Base-by-base conservation (phyloP, 176 grass and related monocot species). In the Lolium multiflorum region DNA sequence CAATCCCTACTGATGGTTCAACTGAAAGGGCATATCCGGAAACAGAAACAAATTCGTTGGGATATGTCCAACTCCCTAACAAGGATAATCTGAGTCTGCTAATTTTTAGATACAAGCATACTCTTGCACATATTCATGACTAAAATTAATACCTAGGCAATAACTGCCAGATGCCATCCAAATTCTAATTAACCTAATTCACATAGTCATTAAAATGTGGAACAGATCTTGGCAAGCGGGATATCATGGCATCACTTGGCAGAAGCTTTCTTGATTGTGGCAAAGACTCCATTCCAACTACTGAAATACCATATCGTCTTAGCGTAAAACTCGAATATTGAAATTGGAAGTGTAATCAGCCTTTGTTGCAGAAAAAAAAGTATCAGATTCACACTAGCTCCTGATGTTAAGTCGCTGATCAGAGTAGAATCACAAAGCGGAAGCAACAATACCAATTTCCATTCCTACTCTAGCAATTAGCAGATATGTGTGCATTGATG, bases 241-340 rank as follows among this genome's bases (percentile, higher is more conserved):
- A 54, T 71, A 57, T 71, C 35, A 18, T 82, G 26, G 62, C 47
- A 55, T 82, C 63, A 31, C 38, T 55, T 24, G 76, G 67, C 49
- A 60, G 14, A 11, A 41, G 28, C 11, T 12, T 75, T 57, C 48
- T 48, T 79, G 48, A 73, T 51, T 62, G 37, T 83, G 11, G 48
- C 10, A 72, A 11, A 76, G 14, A 48, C 61, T 57, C 47, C 8
- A 82, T 5, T 66, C 2, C 65, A 35, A 4, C 71, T 24, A 24
- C n/a, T 48, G 44, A 48, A 43, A 24, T 22, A 73, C 10, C n/a
- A 25, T 7, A 37, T 28, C 21, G 12, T 28, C 61, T 15, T 64
- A 49, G 21, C 11, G 3, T 74, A 2, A 35, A 38, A 50, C 4
- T 17, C 11, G 7, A 12, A 52, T 84, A 22, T 55, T 38, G 22